Evolutionary conservation across 2,329 filamentous ascomycete species (phyloP).

Genomic region (Ophiostoma australiae): DNA sequence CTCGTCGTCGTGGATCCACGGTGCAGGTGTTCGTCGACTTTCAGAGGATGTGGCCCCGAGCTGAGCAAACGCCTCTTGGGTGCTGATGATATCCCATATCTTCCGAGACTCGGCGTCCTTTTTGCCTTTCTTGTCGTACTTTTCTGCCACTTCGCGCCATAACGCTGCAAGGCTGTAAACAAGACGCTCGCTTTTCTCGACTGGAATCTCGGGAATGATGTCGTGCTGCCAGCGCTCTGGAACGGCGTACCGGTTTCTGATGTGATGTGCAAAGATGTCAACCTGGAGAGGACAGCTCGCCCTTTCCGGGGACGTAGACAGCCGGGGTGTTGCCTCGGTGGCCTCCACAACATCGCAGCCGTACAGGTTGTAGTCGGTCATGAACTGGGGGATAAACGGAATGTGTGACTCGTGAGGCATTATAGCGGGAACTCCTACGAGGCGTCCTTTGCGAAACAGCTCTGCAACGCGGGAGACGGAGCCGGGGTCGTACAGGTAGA

Average conservation of each 20-base stretch:
- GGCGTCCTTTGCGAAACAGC: slow-evolving; percentile 71
- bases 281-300: slow-evolving; percentile 79
- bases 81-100: slow-evolving; percentile 58
- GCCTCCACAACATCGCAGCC: slow-evolving; percentile 84
- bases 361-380: slow-evolving; percentile 97
- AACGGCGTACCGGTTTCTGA: slow-evolving; percentile 74
- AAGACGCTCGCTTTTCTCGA: slow-evolving; percentile 66
- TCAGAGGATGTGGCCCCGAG: slow-evolving; percentile 87
- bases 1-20: slow-evolving; percentile 91
- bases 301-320: slow-evolving; percentile 42
- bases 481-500: slow-evolving; percentile 84
- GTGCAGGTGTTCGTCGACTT: slow-evolving; percentile 62
- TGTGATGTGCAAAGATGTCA: slow-evolving; percentile 83
- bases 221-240: slow-evolving; percentile 76
- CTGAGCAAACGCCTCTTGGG: slow-evolving; percentile 74
- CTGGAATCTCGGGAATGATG: slow-evolving; percentile 72
- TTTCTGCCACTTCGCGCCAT: slow-evolving; percentile 49
- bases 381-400: slow-evolving; percentile 91
- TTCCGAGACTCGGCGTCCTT: slow-evolving; percentile 69
- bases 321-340: slow-evolving; percentile 40
- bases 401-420: slow-evolving; percentile 94
- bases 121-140: slow-evolving; percentile 64
- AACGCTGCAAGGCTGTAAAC: slow-evolving; percentile 89
- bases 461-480: slow-evolving; percentile 86
- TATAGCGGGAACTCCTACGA: slow-evolving; percentile 70